Evolutionary conservation across 2,329 filamentous ascomycete genomes (phyloP).

Genomic region (Diaporthe velutina): DNA sequence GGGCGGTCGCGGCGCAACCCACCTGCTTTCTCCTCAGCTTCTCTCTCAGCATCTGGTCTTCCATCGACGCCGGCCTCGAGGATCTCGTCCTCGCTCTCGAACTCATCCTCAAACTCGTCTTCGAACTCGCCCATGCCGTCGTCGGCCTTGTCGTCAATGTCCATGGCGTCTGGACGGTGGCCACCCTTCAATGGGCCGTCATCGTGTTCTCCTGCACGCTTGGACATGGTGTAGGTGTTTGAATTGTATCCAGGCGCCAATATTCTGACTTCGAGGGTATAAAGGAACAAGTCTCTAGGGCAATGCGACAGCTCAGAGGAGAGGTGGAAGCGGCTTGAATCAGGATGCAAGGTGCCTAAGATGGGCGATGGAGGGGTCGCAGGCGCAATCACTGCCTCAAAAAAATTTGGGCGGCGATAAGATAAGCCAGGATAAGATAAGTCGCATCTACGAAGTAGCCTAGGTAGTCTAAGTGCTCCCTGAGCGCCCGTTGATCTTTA

Average conservation of each 20-base stretch:
- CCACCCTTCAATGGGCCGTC: slow-evolving; percentile 70
- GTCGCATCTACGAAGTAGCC: background rate
- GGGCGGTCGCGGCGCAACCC: slow-evolving; percentile 43
- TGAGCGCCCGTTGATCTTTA: too few species aligned
- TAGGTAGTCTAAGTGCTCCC: background rate
- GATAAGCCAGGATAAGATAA: background rate
- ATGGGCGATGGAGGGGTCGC: background rate
- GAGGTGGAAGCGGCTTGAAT: background rate
- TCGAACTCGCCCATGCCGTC: slow-evolving; percentile 86
- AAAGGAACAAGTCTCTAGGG: background rate
- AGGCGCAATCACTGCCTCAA: background rate
- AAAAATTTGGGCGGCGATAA: slow-evolving; percentile 25
- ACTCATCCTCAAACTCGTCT: slow-evolving; percentile 94
- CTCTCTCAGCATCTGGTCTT: slow-evolving; percentile 89
- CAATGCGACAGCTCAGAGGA: background rate
- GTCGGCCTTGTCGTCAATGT: slow-evolving; percentile 67
- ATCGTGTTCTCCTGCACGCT: slow-evolving; percentile 67
- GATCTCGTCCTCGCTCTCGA: slow-evolving; percentile 90
- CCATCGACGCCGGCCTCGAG: slow-evolving; percentile 95
- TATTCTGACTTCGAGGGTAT: background rate
- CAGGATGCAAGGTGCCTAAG: background rate
- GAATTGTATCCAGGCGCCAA: background rate
- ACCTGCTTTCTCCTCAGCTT: slow-evolving; percentile 87
- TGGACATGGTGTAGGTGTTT: slow-evolving; percentile 64
- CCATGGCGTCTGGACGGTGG: slow-evolving; percentile 73